Evolutionary conservation across 768 basidiomycete species (phyloP).

Genomic region (Terana coerulea): DNA sequence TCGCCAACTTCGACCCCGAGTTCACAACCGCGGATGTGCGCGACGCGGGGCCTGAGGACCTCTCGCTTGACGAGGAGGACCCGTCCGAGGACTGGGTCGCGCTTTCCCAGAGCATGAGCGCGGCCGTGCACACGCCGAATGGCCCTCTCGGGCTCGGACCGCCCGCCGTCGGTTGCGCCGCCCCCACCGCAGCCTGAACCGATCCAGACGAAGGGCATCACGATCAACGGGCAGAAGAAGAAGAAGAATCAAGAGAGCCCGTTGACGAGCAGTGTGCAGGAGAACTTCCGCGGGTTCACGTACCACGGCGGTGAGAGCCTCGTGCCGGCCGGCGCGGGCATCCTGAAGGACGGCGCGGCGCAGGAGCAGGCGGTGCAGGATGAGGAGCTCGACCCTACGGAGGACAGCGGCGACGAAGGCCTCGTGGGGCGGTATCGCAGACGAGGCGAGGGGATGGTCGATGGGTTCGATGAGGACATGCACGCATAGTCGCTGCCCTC

Average conservation of each 20-base stretch:
- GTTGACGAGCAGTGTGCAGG: conserved; percentile 89
- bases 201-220: conserved; percentile 18
- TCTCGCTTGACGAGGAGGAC: conserved; percentile 46
- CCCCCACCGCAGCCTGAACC: conserved; percentile 12
- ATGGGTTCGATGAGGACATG: conserved; percentile 28
- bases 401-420: conserved; percentile 50
- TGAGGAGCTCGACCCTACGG: conserved; percentile 34
- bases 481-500: neutral
- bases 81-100: conserved; percentile 70
- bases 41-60: conserved; percentile 52
- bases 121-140: conserved; percentile 57
- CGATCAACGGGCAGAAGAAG: conserved; percentile 48
- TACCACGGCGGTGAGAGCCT: conserved; percentile 75
- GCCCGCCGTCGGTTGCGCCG: conserved; percentile 13
- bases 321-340: conserved; percentile 35
- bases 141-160: conserved; percentile 62
- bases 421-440: conserved; percentile 69
- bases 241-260: conserved; percentile 45
- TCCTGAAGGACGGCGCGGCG: conserved; percentile 29
- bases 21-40: conserved; percentile 92
- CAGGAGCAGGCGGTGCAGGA: conserved; percentile 23
- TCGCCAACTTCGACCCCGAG: conserved; percentile 97
- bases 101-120: conserved; percentile 31
- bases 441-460: conserved; percentile 36
- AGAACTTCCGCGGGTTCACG: conserved; percentile 95